Evolutionary conservation across 352 stramenopile species (phyloP), one percentile per base, ranked within the genome.

Genomic region (Pythium dissotocum): DNA sequence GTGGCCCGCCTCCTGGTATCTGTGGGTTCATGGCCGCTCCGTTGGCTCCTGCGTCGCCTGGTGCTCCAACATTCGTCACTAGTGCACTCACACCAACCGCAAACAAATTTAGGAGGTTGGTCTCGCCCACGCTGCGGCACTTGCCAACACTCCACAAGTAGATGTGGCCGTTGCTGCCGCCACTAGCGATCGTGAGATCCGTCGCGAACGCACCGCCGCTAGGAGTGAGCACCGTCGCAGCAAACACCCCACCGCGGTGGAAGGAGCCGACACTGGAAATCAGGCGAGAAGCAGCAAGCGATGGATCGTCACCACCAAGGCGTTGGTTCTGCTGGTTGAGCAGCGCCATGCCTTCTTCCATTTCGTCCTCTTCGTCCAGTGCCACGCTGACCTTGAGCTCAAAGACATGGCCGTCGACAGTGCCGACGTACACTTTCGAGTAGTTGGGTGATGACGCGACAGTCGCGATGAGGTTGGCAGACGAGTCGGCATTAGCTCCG

Each of bases 391-490:
- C 86, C 44, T 78, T 86, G 38, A 94, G 64, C 52, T 91, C 83
- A 44, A 81, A 92, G 54, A 92, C 83, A 58, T 81, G 74, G 2
- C 83, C 83, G 54, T 73, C 70, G 7, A 63, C 65, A 24, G 79
- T 92, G 6, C 79, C 79, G n/a, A 91, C 73, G 60, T 85, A 90
- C 0, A 85, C 69, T 63, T 87, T 87, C 8, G 77, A 73, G 63
- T 78, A 82, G 18, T 74, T 84, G 5, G 86, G 86, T 6, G 83
- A 85, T 14, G 75, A 52, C 2, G 79, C 56, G 46, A 94, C 68
- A 49, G 77, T 73, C 2, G 74, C 74, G 18, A 88, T 60, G 21
- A 79, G 48, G 12, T 59, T 63, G 26, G 10, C 40, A 4, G 30
- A 61, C 1, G 44, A 2, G 12, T 48, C 54, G 10, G 21, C 13